These are phyloP conservation scores for Aspergillus vadensis DNA, from an alignment of 2,329 filamentous ascomycete species.

Conservation along the genomic window DNA sequence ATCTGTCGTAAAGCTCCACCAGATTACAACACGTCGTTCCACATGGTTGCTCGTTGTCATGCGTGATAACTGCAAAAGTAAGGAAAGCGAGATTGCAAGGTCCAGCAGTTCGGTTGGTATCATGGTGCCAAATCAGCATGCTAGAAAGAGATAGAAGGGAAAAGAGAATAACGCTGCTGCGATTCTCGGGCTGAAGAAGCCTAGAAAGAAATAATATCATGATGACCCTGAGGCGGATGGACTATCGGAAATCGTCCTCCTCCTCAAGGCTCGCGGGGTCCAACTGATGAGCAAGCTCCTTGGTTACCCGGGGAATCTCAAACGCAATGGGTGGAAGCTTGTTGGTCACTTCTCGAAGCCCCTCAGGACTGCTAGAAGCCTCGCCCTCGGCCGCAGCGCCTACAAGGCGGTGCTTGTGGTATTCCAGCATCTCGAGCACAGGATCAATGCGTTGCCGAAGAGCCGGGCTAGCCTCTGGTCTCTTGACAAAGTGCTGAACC, in stretches of 20 bases:
- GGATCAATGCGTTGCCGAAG: constrained; percentile 51
- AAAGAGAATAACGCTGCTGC: neutral
- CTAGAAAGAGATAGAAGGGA: constrained; percentile 9
- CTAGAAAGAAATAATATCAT: constrained; percentile 6
- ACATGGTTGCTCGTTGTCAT: constrained; percentile 31
- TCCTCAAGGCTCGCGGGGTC: constrained; percentile 43
- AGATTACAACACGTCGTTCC: constrained; percentile 27
- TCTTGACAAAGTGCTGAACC: constrained; percentile 59
- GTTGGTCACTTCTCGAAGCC: constrained; percentile 62
- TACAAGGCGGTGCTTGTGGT: constrained; percentile 66
- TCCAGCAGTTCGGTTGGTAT: constrained; percentile 12
- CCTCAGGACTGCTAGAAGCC: constrained; percentile 57
- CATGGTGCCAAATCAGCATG: constrained; percentile 14
- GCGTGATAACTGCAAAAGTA: constrained; percentile 25
- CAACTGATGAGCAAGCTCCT: constrained; percentile 64
- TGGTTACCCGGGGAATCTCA: constrained; percentile 78
- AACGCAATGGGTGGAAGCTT: constrained; percentile 82
- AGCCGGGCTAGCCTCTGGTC: constrained; percentile 50
- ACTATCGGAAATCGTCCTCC: constrained; percentile 45
- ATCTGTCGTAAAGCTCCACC: constrained; percentile 23
- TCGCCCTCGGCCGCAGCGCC: constrained; percentile 64
- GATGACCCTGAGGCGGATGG: neutral
- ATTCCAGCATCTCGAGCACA: constrained; percentile 53
- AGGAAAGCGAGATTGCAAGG: constrained; percentile 12
- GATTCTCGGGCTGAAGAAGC: neutral